A percentile compares a stretch with the other conserved stretches of the same genome.
These are phyloP conservation scores for Crithidia mellificae DNA, from an alignment of 208 protist genomes.

Conservation along the genomic window DNA sequence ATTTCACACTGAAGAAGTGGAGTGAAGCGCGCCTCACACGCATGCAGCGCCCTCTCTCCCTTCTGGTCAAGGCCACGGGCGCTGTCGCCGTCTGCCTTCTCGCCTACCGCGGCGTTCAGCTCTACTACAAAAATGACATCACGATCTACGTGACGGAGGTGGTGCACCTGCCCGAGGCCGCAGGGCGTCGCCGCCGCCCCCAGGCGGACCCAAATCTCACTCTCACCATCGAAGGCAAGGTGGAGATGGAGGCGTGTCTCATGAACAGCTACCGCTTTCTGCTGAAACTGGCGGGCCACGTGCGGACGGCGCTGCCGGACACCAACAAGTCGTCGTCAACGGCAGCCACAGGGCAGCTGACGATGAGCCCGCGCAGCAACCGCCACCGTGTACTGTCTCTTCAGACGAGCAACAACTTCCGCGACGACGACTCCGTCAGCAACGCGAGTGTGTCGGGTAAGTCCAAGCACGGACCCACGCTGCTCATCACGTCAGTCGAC, in stretches of 20 bases:
- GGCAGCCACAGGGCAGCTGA: not conserved
- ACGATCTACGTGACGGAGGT: conserved; percentile 78
- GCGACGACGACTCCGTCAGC: conserved; percentile 14
- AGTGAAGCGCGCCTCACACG: too few relatives aligned
- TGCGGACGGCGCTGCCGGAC: conserved; percentile 33
- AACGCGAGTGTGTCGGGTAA: conserved; percentile 14
- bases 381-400: conserved; percentile 33
- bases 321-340: conserved; percentile 4
- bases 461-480: conserved; percentile 19
- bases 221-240: conserved; percentile 45
- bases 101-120: conserved; percentile 46
- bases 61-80: conserved; percentile 25
- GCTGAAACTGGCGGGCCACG: conserved; percentile 61
- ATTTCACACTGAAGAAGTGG: not conserved
- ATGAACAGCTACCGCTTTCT: conserved; percentile 82
- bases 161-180: conserved; percentile 56
- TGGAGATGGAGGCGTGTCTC: conserved; percentile 69
- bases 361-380: conserved; percentile 10
- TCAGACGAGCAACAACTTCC: conserved; percentile 32
- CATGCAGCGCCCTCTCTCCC: conserved; percentile 24
- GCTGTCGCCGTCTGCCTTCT: conserved; percentile 35
- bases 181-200: conserved; percentile 1
- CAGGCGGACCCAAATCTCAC: conserved; percentile 1
- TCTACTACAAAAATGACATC: conserved; percentile 73
- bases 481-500: conserved; percentile 28